Evolutionary conservation across 305 asterid species (phyloP).

Genomic region (Caryopteris hybrid): DNA sequence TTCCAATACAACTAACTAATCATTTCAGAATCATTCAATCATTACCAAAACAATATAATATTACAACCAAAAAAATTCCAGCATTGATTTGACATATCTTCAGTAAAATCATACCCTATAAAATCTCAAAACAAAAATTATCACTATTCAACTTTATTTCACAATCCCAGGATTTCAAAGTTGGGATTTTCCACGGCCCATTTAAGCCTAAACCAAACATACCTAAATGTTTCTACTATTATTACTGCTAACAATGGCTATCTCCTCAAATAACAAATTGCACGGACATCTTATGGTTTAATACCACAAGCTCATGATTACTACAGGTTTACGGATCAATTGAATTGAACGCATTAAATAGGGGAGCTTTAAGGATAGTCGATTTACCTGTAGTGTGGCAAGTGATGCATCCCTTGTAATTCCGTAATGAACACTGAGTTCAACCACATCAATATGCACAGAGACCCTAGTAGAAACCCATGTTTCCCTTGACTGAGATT

Average conservation of each 20-base stretch:
- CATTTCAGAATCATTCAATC: too few relatives aligned
- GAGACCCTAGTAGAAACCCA: constrained; percentile 69
- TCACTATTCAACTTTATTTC: too few relatives aligned
- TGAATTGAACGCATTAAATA: not conserved
- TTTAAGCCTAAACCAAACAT: too few relatives aligned
- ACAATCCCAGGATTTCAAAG: too few relatives aligned
- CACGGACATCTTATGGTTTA: not conserved
- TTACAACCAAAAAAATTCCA: too few relatives aligned
- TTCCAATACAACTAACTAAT: too few relatives aligned
- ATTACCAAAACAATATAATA: too few relatives aligned
- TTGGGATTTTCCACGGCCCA: too few relatives aligned
- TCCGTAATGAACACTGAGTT: constrained; percentile 84
- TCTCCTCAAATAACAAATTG: not conserved
- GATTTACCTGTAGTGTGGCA: constrained; percentile 79
- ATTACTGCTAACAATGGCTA: too few relatives aligned
- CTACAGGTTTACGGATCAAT: not conserved
- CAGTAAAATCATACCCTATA: too few relatives aligned
- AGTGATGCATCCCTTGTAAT: constrained; percentile 77
- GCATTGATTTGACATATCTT: too few relatives aligned
- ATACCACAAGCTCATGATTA: not conserved
- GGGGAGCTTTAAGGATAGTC: constrained; percentile 13
- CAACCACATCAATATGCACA: constrained; percentile 65
- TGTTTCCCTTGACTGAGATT: constrained; percentile 34
- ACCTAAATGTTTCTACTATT: not conserved
- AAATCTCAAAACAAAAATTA: too few relatives aligned